Percentiles rank a stretch among this genome's conserved stretches.
These are phyloP conservation scores for Suillus paluster DNA, from an alignment of 768 basidiomycete species.

Conservation along the genomic window DNA sequence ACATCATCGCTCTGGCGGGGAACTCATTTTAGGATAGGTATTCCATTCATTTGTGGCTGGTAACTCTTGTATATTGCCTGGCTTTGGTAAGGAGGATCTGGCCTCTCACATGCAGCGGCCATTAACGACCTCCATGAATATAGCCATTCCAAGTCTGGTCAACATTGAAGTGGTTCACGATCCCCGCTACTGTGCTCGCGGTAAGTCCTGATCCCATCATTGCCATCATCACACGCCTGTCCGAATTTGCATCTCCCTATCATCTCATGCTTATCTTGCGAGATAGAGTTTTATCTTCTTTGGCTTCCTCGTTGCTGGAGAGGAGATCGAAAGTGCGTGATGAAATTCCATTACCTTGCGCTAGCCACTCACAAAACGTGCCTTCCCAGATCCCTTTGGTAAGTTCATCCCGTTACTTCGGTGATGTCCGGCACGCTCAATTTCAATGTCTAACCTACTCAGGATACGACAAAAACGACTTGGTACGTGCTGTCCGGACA, in stretches of 20 bases:
- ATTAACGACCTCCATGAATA: not conserved
- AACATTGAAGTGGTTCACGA: constrained; percentile 61
- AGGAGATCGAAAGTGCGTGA: constrained; percentile 73
- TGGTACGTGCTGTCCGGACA: constrained; percentile 42
- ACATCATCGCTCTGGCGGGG: not conserved
- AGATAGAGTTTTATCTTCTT: constrained; percentile 69
- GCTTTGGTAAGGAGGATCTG: constrained; percentile 49
- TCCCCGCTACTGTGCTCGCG: constrained; percentile 59
- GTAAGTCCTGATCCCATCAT: constrained; percentile 37
- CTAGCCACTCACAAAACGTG: not conserved
- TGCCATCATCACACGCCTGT: not conserved
- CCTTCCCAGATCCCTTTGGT: constrained; percentile 49
- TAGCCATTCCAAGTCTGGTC: constrained; percentile 70
- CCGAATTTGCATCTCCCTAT: not conserved
- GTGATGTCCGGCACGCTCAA: not conserved
- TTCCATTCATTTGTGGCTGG: constrained; percentile 69
- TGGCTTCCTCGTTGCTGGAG: constrained; percentile 73
- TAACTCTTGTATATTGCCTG: constrained; percentile 64
- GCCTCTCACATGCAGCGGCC: not conserved
- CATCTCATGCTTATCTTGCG: constrained; percentile 8
- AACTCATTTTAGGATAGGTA: constrained; percentile 45
- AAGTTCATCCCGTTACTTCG: constrained; percentile 16
- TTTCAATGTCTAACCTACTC: not conserved
- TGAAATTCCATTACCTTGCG: not conserved
- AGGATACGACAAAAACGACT: constrained; percentile 75